Evolutionary conservation across 768 basidiomycete species (phyloP).

Genomic region (Suillus spraguei): DNA sequence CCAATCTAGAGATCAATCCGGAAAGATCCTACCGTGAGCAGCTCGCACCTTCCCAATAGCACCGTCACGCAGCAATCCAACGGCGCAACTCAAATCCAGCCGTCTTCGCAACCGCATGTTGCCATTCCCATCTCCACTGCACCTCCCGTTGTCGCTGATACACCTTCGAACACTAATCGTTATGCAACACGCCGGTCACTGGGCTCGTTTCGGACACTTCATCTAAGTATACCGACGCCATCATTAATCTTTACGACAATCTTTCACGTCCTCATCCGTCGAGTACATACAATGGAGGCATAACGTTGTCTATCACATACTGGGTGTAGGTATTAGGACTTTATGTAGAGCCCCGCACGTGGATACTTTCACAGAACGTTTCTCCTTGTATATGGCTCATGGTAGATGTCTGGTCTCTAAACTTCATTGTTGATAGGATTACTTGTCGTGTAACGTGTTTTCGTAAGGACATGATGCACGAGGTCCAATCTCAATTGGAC

Average conservation of each 20-base stretch:
- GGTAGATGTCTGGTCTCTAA: too few species aligned
- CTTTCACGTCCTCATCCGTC: background rate
- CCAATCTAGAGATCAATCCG: too few species aligned
- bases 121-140: background rate
- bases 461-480: background rate
- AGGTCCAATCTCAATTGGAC: background rate
- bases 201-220: background rate
- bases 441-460: background rate
- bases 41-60: background rate
- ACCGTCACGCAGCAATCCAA: background rate
- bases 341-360: too few species aligned
- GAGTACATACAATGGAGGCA: too few species aligned
- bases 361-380: too few species aligned
- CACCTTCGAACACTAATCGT: background rate
- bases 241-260: background rate
- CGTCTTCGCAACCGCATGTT: background rate
- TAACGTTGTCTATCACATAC: too few species aligned
- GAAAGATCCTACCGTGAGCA: too few species aligned
- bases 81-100: background rate
- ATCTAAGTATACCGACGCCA: background rate
- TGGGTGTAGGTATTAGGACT: too few species aligned
- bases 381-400: too few species aligned
- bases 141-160: background rate
- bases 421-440: background rate
- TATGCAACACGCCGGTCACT: background rate